Evolutionary conservation across 1,284 basidiomycete species (phyloP).

Genomic region (Apiotrichum gamsii): DNA sequence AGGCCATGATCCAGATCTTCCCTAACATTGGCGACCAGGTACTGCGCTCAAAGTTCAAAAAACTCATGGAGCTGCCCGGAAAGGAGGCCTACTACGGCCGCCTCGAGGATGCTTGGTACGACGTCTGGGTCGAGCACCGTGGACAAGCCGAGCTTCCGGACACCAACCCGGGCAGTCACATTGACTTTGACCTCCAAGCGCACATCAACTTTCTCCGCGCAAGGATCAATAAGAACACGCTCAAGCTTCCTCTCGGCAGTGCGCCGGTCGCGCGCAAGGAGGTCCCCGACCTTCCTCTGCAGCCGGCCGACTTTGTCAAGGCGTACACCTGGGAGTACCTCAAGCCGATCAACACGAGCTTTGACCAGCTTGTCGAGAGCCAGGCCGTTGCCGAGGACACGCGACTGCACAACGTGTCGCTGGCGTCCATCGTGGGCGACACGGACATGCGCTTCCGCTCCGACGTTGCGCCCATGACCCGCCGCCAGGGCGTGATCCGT

Average conservation of each 20-base stretch:
- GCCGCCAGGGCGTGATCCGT: conserved; percentile 1
- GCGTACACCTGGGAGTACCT: conserved; percentile 51
- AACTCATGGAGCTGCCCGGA: conserved; percentile 59
- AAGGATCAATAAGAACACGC: conserved; percentile 72
- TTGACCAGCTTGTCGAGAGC: conserved; percentile 34
- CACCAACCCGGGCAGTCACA: conserved; percentile 59
- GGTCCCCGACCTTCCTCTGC: conserved; percentile 25
- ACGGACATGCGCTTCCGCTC: conserved; percentile 30
- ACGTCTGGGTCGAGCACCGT: conserved; percentile 65
- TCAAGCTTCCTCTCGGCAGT: conserved; percentile 48
- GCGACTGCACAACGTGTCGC: conserved; percentile 56
- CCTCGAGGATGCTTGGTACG: conserved; percentile 73
- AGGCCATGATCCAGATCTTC: conserved; percentile 58
- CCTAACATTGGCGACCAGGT: conserved; percentile 49
- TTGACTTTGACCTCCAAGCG: conserved; percentile 65
- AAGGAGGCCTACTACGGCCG: conserved; percentile 68
- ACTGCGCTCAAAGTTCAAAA: conserved; percentile 33
- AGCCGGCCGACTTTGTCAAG: conserved; percentile 54
- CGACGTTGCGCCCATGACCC: neutral
- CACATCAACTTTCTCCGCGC: conserved; percentile 74
- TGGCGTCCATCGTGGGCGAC: conserved; percentile 52
- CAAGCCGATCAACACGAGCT: conserved; percentile 57
- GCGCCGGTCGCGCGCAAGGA: conserved; percentile 7
- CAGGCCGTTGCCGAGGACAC: conserved; percentile 57
- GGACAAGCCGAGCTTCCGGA: conserved; percentile 65